Conservation (phyloP, 2,329 filamentous ascomycete genomes). For the Aspergillus chevalieri region DNA sequence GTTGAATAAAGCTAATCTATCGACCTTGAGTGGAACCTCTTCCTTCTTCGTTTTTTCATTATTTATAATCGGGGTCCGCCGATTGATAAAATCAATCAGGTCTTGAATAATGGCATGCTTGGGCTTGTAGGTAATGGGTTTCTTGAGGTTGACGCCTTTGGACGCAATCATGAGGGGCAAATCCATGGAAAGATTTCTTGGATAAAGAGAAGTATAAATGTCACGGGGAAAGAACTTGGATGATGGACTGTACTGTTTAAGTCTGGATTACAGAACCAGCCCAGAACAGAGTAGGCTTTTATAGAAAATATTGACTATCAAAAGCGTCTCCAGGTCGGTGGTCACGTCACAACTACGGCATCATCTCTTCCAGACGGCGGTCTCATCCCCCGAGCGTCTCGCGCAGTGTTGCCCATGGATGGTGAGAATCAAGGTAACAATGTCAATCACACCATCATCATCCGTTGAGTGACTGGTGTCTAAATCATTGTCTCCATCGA, state of each 20-base stretch:
- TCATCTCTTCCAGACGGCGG: background rate
- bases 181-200: background rate
- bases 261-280: background rate
- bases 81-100: conserved; percentile 1
- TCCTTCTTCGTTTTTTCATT: background rate
- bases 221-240: background rate
- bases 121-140: background rate
- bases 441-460: background rate
- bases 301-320: conserved; percentile 1
- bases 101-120: conserved; percentile 1
- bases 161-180: background rate
- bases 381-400: background rate
- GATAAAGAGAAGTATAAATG: background rate
- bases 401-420: background rate
- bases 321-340: background rate
- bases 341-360: background rate
- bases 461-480: background rate
- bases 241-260: background rate
- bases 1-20: background rate
- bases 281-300: background rate
- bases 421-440: background rate
- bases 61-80: background rate
- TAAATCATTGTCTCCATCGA: background rate
- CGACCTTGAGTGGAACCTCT: background rate
- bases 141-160: background rate